Conservation (phyloP, 2,329 filamentous ascomycete species). For the Capronia epimyces region DNA sequence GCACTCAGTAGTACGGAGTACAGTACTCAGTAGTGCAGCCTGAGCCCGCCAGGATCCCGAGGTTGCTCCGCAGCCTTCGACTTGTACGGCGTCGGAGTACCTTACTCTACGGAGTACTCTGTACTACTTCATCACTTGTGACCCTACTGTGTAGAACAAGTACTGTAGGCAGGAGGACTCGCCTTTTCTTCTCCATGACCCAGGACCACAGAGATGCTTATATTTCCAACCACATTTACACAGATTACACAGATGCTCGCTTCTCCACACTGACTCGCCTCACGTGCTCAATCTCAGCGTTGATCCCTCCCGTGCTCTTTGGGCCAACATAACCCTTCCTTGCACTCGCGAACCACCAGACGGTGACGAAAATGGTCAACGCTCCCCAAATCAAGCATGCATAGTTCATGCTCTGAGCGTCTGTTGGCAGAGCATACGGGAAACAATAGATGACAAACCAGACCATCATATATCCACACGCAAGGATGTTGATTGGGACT, state of each 20-base stretch:
- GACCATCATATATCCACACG: slow-evolving; percentile 50
- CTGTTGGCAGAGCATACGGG: slow-evolving; percentile 46
- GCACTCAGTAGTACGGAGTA: too few relatives aligned
- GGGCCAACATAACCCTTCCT: slow-evolving; percentile 15
- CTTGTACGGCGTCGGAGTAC: too few relatives aligned
- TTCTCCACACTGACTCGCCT: slow-evolving; percentile 16
- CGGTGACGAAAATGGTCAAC: slow-evolving; percentile 45
- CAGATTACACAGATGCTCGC: slow-evolving; percentile 13
- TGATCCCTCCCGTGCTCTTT: slow-evolving; percentile 12
- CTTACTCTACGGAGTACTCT: too few relatives aligned
- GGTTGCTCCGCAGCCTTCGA: too few relatives aligned
- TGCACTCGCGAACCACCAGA: slow-evolving; percentile 39
- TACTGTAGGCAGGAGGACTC: too few relatives aligned
- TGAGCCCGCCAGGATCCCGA: too few relatives aligned
- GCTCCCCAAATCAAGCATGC: slow-evolving; percentile 49
- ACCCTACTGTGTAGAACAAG: too few relatives aligned
- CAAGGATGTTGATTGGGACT: slow-evolving; percentile 45
- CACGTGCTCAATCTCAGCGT: slow-evolving; percentile 11
- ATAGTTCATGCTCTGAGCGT: slow-evolving; percentile 51
- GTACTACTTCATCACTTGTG: too few relatives aligned
- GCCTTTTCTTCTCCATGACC: too few relatives aligned
- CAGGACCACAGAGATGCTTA: too few relatives aligned
- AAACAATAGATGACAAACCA: slow-evolving; percentile 59
- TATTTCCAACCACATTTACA: background rate
- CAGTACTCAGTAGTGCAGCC: too few relatives aligned